These are phyloP conservation scores for Entelexis paramagnoliae DNA, from an alignment of 1,139 yeast genomes.

Conservation along the genomic window DNA sequence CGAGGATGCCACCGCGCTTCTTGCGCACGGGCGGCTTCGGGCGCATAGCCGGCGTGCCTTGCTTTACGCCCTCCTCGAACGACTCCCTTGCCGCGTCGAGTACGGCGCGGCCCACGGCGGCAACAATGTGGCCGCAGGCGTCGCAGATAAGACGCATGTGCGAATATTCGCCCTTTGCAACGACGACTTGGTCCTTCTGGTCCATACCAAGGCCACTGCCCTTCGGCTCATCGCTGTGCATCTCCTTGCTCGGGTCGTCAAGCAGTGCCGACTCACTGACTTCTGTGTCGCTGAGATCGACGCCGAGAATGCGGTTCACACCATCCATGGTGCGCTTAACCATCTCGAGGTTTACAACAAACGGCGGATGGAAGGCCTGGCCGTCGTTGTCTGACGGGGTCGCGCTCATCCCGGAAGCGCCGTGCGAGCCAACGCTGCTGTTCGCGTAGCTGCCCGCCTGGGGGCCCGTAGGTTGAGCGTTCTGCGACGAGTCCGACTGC, in stretches of 20 bases:
- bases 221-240: not conserved
- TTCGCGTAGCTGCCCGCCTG: not conserved
- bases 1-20: slow-evolving; percentile 80
- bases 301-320: slow-evolving; percentile 20
- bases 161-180: slow-evolving; percentile 33
- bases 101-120: slow-evolving; percentile 63
- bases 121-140: slow-evolving; percentile 75
- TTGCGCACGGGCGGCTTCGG: slow-evolving; percentile 30
- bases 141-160: slow-evolving; percentile 63
- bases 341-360: slow-evolving; percentile 18
- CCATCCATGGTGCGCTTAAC: slow-evolving; percentile 22
- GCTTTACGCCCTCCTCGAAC: slow-evolving; percentile 21
- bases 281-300: slow-evolving; percentile 21
- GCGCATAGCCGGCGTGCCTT: slow-evolving; percentile 18
- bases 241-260: slow-evolving; percentile 6
- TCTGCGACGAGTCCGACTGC: not conserved
- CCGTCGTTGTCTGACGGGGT: not conserved
- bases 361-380: slow-evolving; percentile 13
- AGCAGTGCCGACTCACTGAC: slow-evolving; percentile 20
- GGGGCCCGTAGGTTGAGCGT: not conserved
- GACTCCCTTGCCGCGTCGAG: slow-evolving; percentile 28
- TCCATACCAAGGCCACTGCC: not conserved
- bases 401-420: not conserved
- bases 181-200: slow-evolving; percentile 3
- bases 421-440: not conserved